phyloP scores from a whole-genome alignment of 805 yeast species.

The Kodamaea sagamina region DNA sequence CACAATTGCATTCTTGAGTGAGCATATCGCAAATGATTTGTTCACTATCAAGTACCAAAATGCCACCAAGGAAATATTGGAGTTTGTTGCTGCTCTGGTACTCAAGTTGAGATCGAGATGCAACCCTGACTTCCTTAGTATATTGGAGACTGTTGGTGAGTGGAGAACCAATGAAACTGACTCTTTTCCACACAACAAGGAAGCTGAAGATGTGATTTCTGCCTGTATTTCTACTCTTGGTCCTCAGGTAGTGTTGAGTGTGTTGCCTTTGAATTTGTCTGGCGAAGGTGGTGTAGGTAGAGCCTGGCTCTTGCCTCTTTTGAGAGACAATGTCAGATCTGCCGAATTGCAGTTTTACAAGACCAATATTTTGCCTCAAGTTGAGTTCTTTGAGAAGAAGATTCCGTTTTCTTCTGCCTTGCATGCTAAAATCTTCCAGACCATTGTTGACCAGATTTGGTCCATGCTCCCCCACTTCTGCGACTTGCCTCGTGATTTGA shows the following conservation, averaged over 20 bases:
- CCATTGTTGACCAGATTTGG: constrained; percentile 92
- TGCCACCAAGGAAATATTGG: constrained; percentile 74
- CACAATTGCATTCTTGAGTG: constrained; percentile 52
- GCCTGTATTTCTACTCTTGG: constrained; percentile 81
- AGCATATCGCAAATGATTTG: constrained; percentile 54
- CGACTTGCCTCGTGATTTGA: constrained; percentile 79
- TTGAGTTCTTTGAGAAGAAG: constrained; percentile 53
- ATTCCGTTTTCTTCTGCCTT: constrained; percentile 51
- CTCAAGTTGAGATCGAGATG: constrained; percentile 63
- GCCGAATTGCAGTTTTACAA: constrained; percentile 69
- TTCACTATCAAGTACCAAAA: constrained; percentile 73
- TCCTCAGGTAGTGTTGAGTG: constrained; percentile 74
- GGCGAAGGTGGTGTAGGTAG: constrained; percentile 65
- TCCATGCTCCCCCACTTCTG: constrained; percentile 85
- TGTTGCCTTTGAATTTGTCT: constrained; percentile 74
- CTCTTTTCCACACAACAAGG: constrained; percentile 66
- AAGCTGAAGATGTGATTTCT: constrained; percentile 78
- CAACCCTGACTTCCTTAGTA: constrained; percentile 68
- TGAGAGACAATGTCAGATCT: constrained; percentile 80
- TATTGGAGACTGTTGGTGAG: constrained; percentile 73
- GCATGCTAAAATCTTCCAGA: constrained; percentile 75
- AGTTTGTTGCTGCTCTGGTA: constrained; percentile 62
- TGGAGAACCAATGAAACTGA: constrained; percentile 80
- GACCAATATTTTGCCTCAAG: constrained; percentile 65
- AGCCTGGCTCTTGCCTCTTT: constrained; percentile 91